Base-by-base conservation (phyloP, 768 basidiomycete genomes). In the Panus rudis region DNA sequence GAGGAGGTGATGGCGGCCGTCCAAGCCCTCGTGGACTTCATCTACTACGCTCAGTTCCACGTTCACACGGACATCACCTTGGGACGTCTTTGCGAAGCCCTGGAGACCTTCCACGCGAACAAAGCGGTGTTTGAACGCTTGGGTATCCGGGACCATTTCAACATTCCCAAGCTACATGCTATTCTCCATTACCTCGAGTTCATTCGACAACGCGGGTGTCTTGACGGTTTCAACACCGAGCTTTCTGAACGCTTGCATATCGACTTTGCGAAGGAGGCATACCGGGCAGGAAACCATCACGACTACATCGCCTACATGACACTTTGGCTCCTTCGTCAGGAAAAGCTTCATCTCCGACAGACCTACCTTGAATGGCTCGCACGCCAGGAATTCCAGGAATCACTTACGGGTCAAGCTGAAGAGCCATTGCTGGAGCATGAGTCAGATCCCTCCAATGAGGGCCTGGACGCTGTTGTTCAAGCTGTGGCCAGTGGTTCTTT, bases 201-300 rank as follows among this genome's bases (percentile, higher is more conserved):
- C 17, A 59, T 59, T 25, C 23, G 30, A 13, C 27, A 11, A 1
- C 24, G 46, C 17, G 56, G 57, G 19, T 42, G 26, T 24, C 42
- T 46, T 1, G 58, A 60, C 37, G 45, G 45, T 8, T 57, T 33
- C 49, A 59, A 47, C 40, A 63, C 64, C 1, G 63, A 64, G 45
- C n/a, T 53, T 39, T 21, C 57, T 46, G 45, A 60, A 50, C 62
- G 59, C 0, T 58, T 73, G 0, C 72, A 73, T 44, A 72, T 72
- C 37, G 63, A 71, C 45, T 61, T 53, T 34, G 65, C 66, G 1
- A 73, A 73, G 50, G 32, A 53, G 4, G 57, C 52, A 2, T 64
- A 62, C 39, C 32, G 50, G 5, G 55, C 58, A 2, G 54, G 45
- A 6, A 63, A 61, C 47, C 41, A 47, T 13, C 43, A 46, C 14